Conservation (phyloP, 2,329 filamentous ascomycete species). For the Clonostachys rhizophaga region DNA sequence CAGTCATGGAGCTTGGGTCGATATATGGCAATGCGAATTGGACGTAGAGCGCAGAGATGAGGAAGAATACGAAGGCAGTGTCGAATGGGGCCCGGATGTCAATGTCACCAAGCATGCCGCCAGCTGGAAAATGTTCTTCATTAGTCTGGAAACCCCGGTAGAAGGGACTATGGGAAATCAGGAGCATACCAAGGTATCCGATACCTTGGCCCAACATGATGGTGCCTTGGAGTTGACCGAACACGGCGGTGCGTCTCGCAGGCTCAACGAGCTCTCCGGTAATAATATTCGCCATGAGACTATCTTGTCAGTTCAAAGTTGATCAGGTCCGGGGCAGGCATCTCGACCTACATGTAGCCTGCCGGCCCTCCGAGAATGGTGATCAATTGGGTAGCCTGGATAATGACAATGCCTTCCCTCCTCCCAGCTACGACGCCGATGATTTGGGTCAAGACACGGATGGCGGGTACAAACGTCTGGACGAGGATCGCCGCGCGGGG, state of each 20-base stretch:
- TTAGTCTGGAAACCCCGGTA: too few species aligned
- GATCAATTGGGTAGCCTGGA: constrained; percentile 64
- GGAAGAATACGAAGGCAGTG: constrained; percentile 54
- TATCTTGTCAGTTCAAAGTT: constrained; percentile 7
- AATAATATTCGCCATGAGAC: constrained; percentile 62
- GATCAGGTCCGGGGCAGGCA: rapidly evolving
- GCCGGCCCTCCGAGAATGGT: constrained; percentile 64
- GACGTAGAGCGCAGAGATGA: constrained; percentile 35
- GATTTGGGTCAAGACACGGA: constrained; percentile 60
- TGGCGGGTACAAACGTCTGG: constrained; percentile 60
- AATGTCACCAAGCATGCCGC: constrained; percentile 62
- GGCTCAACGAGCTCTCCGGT: constrained; percentile 61
- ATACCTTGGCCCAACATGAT: constrained; percentile 63
- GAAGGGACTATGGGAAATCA: not conserved
- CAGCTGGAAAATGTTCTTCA: constrained; percentile 27
- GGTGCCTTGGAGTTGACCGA: constrained; percentile 61
- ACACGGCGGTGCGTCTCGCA: constrained; percentile 54
- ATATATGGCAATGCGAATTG: constrained; percentile 43
- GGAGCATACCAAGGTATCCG: constrained; percentile 48
- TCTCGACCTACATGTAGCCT: constrained; percentile 51
- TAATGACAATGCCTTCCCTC: constrained; percentile 59
- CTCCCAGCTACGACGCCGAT: constrained; percentile 59
- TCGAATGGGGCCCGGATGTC: constrained; percentile 63
- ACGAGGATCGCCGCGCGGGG: constrained; percentile 57
- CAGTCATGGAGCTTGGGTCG: constrained; percentile 30